Percentiles rank a stretch among this genome's conserved stretches.
Evolutionary conservation across 345 rosid genomes (phyloP).

Genomic region (Linum lewisii): DNA sequence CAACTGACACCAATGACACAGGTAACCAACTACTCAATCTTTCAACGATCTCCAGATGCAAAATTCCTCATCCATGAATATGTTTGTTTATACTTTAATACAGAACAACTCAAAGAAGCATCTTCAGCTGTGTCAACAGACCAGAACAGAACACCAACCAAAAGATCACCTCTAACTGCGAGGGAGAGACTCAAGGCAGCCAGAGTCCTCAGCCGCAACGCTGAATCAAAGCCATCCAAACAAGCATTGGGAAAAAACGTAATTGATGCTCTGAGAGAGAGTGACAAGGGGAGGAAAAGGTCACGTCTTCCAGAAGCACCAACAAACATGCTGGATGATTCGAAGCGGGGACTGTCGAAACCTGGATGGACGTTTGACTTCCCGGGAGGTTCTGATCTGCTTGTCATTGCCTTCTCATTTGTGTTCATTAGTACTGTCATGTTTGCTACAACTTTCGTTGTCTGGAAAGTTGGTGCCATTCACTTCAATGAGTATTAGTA

Average conservation of each 20-base stretch:
- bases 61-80: slow-evolving; percentile 16
- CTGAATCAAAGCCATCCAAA: slow-evolving; percentile 46
- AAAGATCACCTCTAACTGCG: slow-evolving; percentile 58
- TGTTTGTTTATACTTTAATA: too few species aligned
- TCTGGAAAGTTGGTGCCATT: slow-evolving; percentile 91
- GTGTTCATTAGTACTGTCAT: slow-evolving; percentile 76
- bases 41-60: slow-evolving; percentile 13
- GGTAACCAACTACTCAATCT: slow-evolving; percentile 16
- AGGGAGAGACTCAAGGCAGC: slow-evolving; percentile 84
- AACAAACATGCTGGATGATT: slow-evolving; percentile 74
- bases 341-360: slow-evolving; percentile 77
- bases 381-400: slow-evolving; percentile 68
- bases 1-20: slow-evolving; percentile 15
- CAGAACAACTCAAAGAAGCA: not conserved
- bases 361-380: slow-evolving; percentile 61
- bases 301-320: slow-evolving; percentile 87
- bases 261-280: slow-evolving; percentile 60
- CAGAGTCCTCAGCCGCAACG: slow-evolving; percentile 54
- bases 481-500: slow-evolving; percentile 60
- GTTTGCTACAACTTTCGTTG: slow-evolving; percentile 76
- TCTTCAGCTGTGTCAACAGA: not conserved
- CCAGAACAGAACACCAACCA: slow-evolving; percentile 10
- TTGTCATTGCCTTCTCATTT: slow-evolving; percentile 54
- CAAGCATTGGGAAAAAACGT: slow-evolving; percentile 61
- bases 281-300: slow-evolving; percentile 62